Evolutionary conservation across 1,139 yeast species (phyloP).

Genomic region (Saccharomycopsis hybrid): DNA sequence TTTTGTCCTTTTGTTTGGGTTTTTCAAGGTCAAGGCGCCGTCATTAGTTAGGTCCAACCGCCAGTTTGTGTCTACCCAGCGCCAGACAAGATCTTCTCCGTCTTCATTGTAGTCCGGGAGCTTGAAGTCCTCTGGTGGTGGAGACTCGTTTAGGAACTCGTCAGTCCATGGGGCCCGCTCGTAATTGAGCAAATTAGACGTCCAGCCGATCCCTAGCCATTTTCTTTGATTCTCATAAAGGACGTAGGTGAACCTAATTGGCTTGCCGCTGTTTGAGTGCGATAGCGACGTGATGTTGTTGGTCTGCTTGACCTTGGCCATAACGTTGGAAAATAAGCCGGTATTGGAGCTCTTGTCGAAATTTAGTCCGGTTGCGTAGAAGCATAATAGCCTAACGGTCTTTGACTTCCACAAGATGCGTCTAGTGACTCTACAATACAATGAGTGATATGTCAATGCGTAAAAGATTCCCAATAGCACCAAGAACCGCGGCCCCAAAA

Average conservation of each 20-base stretch:
- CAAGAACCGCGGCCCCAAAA: slow-evolving; percentile 67
- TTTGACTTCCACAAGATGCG: slow-evolving; percentile 79
- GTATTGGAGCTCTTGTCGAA: slow-evolving; percentile 35
- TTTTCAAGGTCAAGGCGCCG: slow-evolving; percentile 69
- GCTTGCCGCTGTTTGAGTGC: slow-evolving; percentile 34
- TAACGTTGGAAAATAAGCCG: slow-evolving; percentile 25
- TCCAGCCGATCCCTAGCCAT: slow-evolving; percentile 99
- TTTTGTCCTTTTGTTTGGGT: slow-evolving; percentile 52
- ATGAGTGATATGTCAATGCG: slow-evolving; percentile 76
- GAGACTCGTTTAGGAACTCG: slow-evolving; percentile 82
- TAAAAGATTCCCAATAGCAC: slow-evolving; percentile 55
- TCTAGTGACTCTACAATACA: slow-evolving; percentile 76
- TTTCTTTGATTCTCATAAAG: slow-evolving; percentile 94
- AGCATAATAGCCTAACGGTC: slow-evolving; percentile 59
- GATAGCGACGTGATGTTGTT: slow-evolving; percentile 30
- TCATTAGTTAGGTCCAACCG: slow-evolving; percentile 82
- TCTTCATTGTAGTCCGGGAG: slow-evolving; percentile 63
- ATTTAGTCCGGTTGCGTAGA: slow-evolving; percentile 83
- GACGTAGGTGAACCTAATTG: slow-evolving; percentile 85
- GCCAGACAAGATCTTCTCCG: slow-evolving; percentile 72
- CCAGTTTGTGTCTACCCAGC: slow-evolving; percentile 95
- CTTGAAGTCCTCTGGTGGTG: slow-evolving; percentile 68
- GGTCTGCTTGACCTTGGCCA: slow-evolving; percentile 53
- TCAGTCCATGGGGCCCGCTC: slow-evolving; percentile 98
- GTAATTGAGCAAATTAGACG: slow-evolving; percentile 80